phyloP scores from a whole-genome alignment of 2,329 filamentous ascomycete species.

The Penicillium oxalicum region DNA sequence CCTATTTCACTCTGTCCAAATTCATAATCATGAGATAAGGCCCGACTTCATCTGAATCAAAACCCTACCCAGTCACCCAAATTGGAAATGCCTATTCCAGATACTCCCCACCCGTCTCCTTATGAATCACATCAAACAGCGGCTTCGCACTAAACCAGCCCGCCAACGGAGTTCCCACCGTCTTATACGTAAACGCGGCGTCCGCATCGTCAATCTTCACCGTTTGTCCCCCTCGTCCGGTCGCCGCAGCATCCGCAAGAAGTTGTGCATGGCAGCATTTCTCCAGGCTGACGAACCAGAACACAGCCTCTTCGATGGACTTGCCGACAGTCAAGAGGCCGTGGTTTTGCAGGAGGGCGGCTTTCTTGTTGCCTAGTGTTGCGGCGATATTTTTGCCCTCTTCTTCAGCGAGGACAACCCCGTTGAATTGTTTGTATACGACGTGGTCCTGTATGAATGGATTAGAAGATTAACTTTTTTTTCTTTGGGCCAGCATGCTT shows the following conservation, averaged over 20 bases:
- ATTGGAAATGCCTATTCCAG: conserved; percentile 32
- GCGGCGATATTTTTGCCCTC: conserved; percentile 50
- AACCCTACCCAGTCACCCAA: no score
- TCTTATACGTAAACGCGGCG: conserved; percentile 61
- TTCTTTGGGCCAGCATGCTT: no score
- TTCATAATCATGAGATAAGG: no score
- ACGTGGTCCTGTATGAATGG: conserved; percentile 40
- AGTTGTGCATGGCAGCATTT: conserved; percentile 51
- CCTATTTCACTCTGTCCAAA: no score
- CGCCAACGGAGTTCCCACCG: conserved; percentile 54
- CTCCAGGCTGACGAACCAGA: conserved; percentile 51
- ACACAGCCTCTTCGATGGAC: conserved; percentile 47
- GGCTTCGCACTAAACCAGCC: conserved; percentile 69
- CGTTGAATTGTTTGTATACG: conserved; percentile 49
- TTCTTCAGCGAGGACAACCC: conserved; percentile 48
- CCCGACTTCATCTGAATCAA: background rate
- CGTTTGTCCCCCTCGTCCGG: conserved; percentile 56
- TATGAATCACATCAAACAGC: conserved; percentile 63
- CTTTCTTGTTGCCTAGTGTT: conserved; percentile 46
- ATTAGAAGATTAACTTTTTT: background rate
- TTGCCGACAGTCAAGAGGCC: conserved; percentile 47
- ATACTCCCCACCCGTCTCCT: conserved; percentile 54
- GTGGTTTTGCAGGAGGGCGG: conserved; percentile 50
- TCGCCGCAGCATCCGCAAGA: conserved; percentile 47
- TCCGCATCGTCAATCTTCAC: conserved; percentile 64